phyloP scores from a whole-genome alignment of 768 basidiomycete genomes.

The Russula ochroleuca region DNA sequence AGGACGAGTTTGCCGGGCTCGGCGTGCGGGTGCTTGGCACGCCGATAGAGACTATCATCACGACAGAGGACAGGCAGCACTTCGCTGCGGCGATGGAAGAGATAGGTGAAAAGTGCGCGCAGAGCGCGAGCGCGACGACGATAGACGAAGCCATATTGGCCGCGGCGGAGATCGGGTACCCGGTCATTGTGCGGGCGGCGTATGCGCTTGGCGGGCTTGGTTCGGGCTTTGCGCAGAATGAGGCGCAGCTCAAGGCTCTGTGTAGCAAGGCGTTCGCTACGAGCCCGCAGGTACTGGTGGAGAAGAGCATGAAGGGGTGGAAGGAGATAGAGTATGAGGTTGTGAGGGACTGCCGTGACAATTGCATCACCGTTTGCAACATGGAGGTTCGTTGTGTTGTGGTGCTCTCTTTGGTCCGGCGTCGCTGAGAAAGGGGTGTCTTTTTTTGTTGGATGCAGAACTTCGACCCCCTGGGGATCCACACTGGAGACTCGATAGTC shows the following conservation, averaged over 20 bases:
- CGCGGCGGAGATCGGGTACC: constrained; percentile 82
- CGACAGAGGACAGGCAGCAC: constrained; percentile 92
- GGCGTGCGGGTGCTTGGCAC: constrained; percentile 95
- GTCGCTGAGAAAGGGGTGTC: constrained; percentile 4
- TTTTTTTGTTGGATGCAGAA: constrained; percentile 51
- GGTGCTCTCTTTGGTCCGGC: not conserved
- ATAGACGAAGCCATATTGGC: constrained; percentile 77
- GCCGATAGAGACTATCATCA: constrained; percentile 95
- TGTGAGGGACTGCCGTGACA: constrained; percentile 94
- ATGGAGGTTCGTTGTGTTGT: constrained; percentile 82
- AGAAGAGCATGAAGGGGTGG: constrained; percentile 99
- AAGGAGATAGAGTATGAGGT: constrained; percentile 99
- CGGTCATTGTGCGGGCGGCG: constrained; percentile 94
- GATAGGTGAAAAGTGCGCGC: constrained; percentile 93
- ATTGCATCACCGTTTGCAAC: constrained; percentile 99
- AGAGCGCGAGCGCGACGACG: constrained; percentile 84
- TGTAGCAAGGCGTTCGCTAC: constrained; percentile 96
- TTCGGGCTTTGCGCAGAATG: constrained; percentile 93
- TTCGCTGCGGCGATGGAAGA: constrained; percentile 93
- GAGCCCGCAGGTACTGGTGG: constrained; percentile 96
- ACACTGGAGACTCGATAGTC: constrained; percentile 98
- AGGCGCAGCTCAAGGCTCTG: constrained; percentile 79
- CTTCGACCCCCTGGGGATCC: constrained; percentile 97
- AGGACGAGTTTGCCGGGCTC: constrained; percentile 88
- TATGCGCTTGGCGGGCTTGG: constrained; percentile 96